Evolutionary conservation across 148 eudicot genomes (phyloP).

Genomic region (Fagopyrum homotropicum): DNA sequence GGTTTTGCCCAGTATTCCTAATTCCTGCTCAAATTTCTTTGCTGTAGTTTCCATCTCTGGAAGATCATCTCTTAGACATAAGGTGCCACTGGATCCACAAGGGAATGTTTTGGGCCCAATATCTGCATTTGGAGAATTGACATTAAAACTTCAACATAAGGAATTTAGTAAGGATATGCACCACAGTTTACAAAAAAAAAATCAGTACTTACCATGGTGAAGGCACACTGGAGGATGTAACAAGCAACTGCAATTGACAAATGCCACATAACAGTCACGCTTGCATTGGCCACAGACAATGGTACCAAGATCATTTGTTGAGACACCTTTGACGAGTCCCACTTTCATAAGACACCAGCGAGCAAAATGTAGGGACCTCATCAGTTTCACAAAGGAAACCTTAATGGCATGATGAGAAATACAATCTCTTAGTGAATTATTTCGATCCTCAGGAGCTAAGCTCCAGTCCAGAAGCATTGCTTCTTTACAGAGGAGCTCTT

Average conservation of each 20-base stretch:
- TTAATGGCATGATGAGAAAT: conserved; percentile 42
- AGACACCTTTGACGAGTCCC: conserved; percentile 33
- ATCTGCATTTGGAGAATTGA: conserved; percentile 31
- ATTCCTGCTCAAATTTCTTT: conserved; percentile 67
- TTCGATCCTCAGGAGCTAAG: conserved; percentile 28
- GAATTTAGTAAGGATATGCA: neutral
- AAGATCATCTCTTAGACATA: conserved; percentile 59
- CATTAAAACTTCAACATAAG: neutral
- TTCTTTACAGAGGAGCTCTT: conserved; percentile 97
- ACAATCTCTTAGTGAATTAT: conserved; percentile 25
- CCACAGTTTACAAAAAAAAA: neutral
- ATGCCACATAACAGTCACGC: conserved; percentile 92
- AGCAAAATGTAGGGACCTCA: conserved; percentile 81
- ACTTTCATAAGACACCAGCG: conserved; percentile 70
- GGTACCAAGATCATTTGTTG: conserved; percentile 53
- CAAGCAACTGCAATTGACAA: conserved; percentile 73
- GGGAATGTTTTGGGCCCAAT: conserved; percentile 42
- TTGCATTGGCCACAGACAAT: conserved; percentile 89
- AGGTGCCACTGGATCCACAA: conserved; percentile 49
- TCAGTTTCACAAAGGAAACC: conserved; percentile 63
- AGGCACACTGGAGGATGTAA: conserved; percentile 68
- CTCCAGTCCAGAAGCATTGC: conserved; percentile 56
- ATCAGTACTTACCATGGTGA: conserved; percentile 61
- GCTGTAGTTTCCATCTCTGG: conserved; percentile 71
- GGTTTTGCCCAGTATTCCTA: conserved; percentile 32